phyloP scores from a whole-genome alignment of 2,329 filamentous ascomycete species.

The Elsinoe australis region DNA sequence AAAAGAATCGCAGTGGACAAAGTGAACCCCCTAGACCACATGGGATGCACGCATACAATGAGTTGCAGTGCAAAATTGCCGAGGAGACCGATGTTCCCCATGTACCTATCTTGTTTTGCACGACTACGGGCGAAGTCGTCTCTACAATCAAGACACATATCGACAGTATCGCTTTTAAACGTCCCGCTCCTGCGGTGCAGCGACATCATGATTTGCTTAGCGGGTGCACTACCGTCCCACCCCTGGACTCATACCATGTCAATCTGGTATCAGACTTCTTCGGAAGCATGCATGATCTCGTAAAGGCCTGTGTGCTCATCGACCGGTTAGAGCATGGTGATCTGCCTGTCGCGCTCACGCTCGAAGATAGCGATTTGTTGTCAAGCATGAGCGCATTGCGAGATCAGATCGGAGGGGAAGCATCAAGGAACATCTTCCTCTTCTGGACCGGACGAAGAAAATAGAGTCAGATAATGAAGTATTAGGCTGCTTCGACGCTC shows the following conservation, averaged over 20 bases:
- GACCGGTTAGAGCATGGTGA: neutral
- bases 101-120: conserved; percentile 19
- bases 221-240: neutral
- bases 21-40: neutral
- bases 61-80: neutral
- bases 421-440: neutral
- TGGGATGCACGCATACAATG: neutral
- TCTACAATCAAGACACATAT: neutral
- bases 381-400: neutral
- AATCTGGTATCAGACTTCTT: neutral
- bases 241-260: neutral
- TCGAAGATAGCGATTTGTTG: neutral
- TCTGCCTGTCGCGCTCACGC: neutral
- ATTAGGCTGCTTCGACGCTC: too few species aligned
- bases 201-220: neutral
- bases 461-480: too few species aligned
- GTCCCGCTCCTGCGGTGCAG: neutral
- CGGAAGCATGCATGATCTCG: neutral
- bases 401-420: neutral
- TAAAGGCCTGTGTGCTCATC: neutral
- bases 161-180: neutral
- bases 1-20: neutral
- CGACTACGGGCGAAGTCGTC: conserved; percentile 9
- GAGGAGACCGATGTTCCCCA: conserved; percentile 14
- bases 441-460: conserved; percentile 1